Base-by-base conservation (phyloP, 768 basidiomycete genomes). In the Naganishia randhawae region DNA sequence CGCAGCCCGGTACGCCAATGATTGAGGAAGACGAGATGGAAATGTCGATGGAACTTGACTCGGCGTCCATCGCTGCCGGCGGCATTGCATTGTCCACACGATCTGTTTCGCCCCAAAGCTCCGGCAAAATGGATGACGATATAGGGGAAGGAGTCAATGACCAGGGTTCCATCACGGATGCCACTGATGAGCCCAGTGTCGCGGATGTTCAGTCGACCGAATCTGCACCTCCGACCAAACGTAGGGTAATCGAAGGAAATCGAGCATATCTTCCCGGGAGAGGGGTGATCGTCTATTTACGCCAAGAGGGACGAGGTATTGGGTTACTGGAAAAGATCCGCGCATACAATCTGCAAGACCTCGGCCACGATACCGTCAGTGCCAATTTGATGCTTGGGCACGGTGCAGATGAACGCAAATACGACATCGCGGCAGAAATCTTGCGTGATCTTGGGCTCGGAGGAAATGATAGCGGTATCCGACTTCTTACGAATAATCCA, bases 361-460 rank as follows among this genome's bases (percentile, higher is more conserved):
- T 99, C 61, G 96, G 96, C 0, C 91, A 97, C 76, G 96, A 98
- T 81, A 99, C 96, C n/a, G 96, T 99, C 73, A 88, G 90, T 5
- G 96, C 96, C 31, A 99, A 99, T 80, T 82, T 98, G 42, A 85
- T 96, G 85, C 87, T 99, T 33, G 96, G 96, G 1, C 91, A 96
- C 80, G 84, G 87, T 68, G 94, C 96, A 6, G 96, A 99, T 77
- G 90, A 95, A 79, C 86, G 96, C 37, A 88, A 88, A 27, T 99
- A 98, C 80, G 92, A 89, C 72, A 84, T 98, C 68, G 96, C 96
- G 0, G 89, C 83, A 9, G 92, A 89, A 32, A 98, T 98, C 71
- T 79, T 98, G 70, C 85, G 87, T 5, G 96, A 99, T 80, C 83
- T 98, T 1, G 89, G 88, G 8, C 81, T 98, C 16, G 89, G 86